Evolutionary conservation across 805 yeast genomes (phyloP), one percentile per base, ranked within the genome.

Genomic region (Yarrowia sp.): DNA sequence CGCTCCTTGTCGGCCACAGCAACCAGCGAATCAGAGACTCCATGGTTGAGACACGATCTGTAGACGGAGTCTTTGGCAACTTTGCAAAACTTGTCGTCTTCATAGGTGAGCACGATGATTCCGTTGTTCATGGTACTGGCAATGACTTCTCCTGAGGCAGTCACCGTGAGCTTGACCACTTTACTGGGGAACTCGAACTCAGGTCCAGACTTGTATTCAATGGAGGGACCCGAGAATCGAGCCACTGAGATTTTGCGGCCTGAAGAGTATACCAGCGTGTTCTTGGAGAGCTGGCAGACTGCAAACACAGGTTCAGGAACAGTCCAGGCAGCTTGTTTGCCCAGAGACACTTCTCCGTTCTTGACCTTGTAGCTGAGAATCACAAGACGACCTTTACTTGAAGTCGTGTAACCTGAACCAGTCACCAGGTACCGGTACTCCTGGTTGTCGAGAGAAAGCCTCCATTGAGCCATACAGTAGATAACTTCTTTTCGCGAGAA

Each of bases 261-360:
- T 17, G 17, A 36, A 15, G 55, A 34, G 33, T 61, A 61, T 5
- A 61, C 43, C n/a, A 61, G 43, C 0, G 66, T 30, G 55, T 61
- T 61, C 13, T 61, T 47, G 8, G 55, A 19, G 15, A 46, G 38
- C 34, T 61, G 46, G 15, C 66, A 61, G 39, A 46, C 66, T 0
- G 66, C 53, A 47, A 36, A 61, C 6, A 61, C 66, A n/a, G 66
- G 42, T 12, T 61, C 66, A 1, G 55, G 53, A 13, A 61, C 66
- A 5, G 66, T 61, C 66, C 66, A 61, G 2, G 66, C 55, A 5
- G 66, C 66, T n/a, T 61, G 66, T 20, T 61, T 61, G 38, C 66
- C 66, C 13, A 61, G 46, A 20, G 66, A 61, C 13, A 61, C 46
- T 9, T 36, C 55, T 13, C 55, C 66, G 38, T 34, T 44, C 38